Percentiles rank a stretch among this genome's conserved stretches.
Evolutionary conservation across 306 rosid genomes (phyloP).

Genomic region (Citrullus mucosospermus): DNA sequence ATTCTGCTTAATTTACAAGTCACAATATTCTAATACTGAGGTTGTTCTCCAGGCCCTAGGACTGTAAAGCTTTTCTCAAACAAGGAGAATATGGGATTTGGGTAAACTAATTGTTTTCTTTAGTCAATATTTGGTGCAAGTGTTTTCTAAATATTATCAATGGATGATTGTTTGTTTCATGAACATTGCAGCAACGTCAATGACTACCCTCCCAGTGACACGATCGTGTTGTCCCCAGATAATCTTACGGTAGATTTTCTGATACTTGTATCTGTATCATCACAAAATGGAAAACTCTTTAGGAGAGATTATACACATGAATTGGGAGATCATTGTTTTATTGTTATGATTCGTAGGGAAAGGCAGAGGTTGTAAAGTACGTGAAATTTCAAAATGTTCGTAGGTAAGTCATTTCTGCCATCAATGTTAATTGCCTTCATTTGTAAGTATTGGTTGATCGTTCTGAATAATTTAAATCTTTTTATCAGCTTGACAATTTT

Average conservation of each 20-base stretch:
- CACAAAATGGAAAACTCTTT: neutral
- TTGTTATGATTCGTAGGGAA: slow-evolving; percentile 43
- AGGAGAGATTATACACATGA: neutral
- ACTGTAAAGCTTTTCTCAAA: slow-evolving; percentile 84
- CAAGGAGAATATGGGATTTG: slow-evolving; percentile 98
- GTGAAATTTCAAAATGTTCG: slow-evolving; percentile 97
- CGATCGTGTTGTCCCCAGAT: slow-evolving; percentile 49
- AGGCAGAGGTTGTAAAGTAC: slow-evolving; percentile 63
- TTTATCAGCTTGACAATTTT: slow-evolving; percentile 71
- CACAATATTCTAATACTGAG: slow-evolving; percentile 12
- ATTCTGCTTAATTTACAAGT: slow-evolving; percentile 6
- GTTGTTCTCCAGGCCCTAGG: slow-evolving; percentile 63
- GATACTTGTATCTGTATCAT: neutral
- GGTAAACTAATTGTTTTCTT: slow-evolving; percentile 30
- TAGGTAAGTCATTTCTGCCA: slow-evolving; percentile 34
- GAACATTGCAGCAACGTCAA: slow-evolving; percentile 53
- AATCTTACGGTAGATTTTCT: slow-evolving; percentile 40
- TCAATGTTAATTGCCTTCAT: slow-evolving; percentile 4
- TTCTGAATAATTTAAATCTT: slow-evolving; percentile 13
- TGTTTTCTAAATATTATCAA: neutral
- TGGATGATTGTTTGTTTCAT: neutral
- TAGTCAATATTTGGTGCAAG: neutral
- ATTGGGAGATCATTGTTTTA: neutral
- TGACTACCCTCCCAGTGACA: slow-evolving; percentile 83
- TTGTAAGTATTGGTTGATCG: slow-evolving; percentile 9